Evolutionary conservation across 345 rosid species (phyloP).

Genomic region (Passiflora organensis): DNA sequence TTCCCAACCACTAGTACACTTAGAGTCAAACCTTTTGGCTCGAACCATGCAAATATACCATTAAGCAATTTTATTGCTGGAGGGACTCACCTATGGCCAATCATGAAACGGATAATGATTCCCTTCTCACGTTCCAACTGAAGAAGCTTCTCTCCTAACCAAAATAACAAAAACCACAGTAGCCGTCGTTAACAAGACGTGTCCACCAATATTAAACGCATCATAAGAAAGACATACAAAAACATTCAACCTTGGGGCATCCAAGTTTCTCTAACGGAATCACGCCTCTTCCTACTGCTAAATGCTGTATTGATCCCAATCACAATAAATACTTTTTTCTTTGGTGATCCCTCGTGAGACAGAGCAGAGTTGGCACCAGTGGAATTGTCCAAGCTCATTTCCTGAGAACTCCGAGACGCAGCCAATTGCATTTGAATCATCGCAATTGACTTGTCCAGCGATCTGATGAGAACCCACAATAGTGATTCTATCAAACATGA

Average conservation of each 20-base stretch:
- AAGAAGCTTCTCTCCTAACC: conserved; percentile 68
- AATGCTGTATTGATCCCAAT: conserved; percentile 95
- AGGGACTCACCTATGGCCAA: conserved; percentile 76
- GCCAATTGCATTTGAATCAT: conserved; percentile 67
- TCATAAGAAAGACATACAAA: neutral
- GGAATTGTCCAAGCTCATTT: conserved; percentile 34
- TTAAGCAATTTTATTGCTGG: too few species aligned
- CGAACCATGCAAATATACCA: too few species aligned
- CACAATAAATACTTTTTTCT: conserved; percentile 75
- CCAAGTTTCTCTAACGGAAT: conserved; percentile 94
- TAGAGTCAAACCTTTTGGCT: too few species aligned
- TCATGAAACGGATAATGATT: conserved; percentile 89
- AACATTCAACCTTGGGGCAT: conserved; percentile 82
- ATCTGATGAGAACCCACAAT: conserved; percentile 35
- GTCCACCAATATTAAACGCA: too few species aligned
- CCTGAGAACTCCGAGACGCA: conserved; percentile 50
- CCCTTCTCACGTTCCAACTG: conserved; percentile 85
- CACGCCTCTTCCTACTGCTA: conserved; percentile 96
- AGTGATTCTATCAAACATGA: conserved; percentile 9
- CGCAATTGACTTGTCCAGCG: conserved; percentile 73
- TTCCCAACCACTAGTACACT: too few species aligned
- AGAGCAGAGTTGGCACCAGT: conserved; percentile 25
- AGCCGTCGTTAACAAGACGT: neutral
- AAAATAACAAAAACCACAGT: conserved; percentile 5
- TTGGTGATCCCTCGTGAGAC: conserved; percentile 20